Conservation (phyloP, 306 rosid species). For the Hippophae rhamnoides region DNA sequence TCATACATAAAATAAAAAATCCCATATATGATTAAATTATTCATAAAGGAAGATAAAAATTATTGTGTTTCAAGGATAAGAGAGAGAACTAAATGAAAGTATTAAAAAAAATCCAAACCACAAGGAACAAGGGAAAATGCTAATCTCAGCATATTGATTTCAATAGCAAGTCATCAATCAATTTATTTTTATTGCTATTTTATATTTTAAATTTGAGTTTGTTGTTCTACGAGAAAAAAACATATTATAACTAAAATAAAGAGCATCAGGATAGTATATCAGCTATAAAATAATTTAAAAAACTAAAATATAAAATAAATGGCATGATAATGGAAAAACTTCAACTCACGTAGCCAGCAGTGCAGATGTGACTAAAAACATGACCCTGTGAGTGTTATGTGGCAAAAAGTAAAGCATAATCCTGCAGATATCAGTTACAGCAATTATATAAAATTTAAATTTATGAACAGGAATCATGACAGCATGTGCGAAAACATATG, state of each 20-base stretch:
- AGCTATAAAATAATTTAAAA: conserved; percentile 8
- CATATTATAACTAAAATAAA: not conserved
- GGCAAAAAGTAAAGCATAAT: conserved; percentile 23
- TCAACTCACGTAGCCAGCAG: conserved; percentile 74
- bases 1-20: too few relatives aligned
- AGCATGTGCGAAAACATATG: conserved; percentile 15
- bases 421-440: conserved; percentile 11
- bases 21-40: too few relatives aligned
- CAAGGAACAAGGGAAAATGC: too few relatives aligned
- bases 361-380: conserved; percentile 60
- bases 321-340: conserved; percentile 2
- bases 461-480: conserved; percentile 10
- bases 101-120: too few relatives aligned
- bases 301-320: not conserved
- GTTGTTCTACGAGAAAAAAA: not conserved
- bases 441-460: conserved; percentile 10
- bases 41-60: too few relatives aligned
- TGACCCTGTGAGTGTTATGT: conserved; percentile 79
- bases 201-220: not conserved
- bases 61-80: too few relatives aligned
- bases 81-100: too few relatives aligned
- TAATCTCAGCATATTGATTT: too few relatives aligned
- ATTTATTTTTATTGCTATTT: too few relatives aligned
- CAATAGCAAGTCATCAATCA: too few relatives aligned
- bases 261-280: not conserved